Percentiles rank a stretch among this genome's conserved stretches.
These are phyloP conservation scores for Phytophthora syringae DNA, from an alignment of 352 stramenopile genomes.

Conservation along the genomic window DNA sequence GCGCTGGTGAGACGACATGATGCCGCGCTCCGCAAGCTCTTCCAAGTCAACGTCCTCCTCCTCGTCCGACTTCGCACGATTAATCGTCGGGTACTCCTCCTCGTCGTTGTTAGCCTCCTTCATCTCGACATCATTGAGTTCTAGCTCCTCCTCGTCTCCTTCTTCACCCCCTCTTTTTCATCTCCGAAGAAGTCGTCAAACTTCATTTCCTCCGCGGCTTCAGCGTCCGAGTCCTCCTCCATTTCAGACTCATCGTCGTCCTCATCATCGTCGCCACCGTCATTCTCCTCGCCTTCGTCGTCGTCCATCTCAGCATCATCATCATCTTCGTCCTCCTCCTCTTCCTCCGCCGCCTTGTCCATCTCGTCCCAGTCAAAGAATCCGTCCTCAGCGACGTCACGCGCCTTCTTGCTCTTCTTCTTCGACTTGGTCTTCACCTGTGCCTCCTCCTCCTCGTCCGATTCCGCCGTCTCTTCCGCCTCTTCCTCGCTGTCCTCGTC, in stretches of 20 bases:
- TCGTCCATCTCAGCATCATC: conserved; percentile 53
- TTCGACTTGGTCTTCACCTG: conserved; percentile 43
- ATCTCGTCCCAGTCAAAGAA: conserved; percentile 92
- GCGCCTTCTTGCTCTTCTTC: conserved; percentile 62
- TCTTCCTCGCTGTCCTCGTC: conserved; percentile 42
- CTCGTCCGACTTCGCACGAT: conserved; percentile 61
- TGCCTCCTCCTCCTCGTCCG: conserved; percentile 37
- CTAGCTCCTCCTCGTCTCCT: conserved; percentile 48
- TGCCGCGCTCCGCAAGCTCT: conserved; percentile 76
- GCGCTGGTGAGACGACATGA: conserved; percentile 83
- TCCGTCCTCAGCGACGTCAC: conserved; percentile 76
- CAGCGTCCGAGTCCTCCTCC: conserved; percentile 60
- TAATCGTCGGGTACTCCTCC: conserved; percentile 65
- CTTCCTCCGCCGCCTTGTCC: conserved; percentile 82
- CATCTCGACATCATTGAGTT: conserved; percentile 58
- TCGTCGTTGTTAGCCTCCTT: conserved; percentile 52
- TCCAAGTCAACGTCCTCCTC: conserved; percentile 66
- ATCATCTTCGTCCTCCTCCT: conserved; percentile 55
- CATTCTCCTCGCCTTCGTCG: conserved; percentile 42
- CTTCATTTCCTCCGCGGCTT: conserved; percentile 59
- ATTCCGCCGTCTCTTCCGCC: conserved; percentile 22
- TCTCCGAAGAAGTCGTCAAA: conserved; percentile 74
- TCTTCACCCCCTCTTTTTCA: conserved; percentile 47
- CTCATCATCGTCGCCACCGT: conserved; percentile 48
- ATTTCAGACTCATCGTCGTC: conserved; percentile 62